Evolutionary conservation across 805 yeast species (phyloP).

Genomic region (Nematodospora valgi): DNA sequence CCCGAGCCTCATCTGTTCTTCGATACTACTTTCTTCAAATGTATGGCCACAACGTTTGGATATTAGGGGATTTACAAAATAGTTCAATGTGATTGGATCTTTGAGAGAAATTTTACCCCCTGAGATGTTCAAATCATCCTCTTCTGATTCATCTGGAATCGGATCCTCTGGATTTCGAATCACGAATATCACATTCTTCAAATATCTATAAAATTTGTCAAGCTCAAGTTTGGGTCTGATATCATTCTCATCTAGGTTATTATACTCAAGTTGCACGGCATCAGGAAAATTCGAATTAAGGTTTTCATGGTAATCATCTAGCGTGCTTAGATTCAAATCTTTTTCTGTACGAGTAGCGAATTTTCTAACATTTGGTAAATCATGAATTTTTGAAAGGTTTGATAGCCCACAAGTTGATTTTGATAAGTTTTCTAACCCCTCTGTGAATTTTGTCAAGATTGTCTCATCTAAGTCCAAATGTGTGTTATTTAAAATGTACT

Average conservation of each 20-base stretch:
- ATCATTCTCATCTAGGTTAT: slow-evolving; percentile 2
- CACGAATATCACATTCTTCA: slow-evolving; percentile 32
- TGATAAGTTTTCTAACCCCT: slow-evolving; percentile 14
- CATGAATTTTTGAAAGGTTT: slow-evolving; percentile 7
- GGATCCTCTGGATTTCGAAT: slow-evolving; percentile 60
- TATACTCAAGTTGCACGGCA: slow-evolving; percentile 10
- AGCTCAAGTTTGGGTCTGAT: not conserved
- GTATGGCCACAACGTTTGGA: slow-evolving; percentile 59
- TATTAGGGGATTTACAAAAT: slow-evolving; percentile 53
- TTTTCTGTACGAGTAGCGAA: slow-evolving; percentile 16
- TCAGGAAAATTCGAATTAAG: slow-evolving; percentile 16
- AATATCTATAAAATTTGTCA: slow-evolving; percentile 4
- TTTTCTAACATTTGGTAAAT: not conserved
- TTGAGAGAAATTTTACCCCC: slow-evolving; percentile 69
- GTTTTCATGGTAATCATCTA: slow-evolving; percentile 17
- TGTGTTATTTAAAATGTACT: slow-evolving; percentile 9
- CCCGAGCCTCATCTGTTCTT: slow-evolving; percentile 22
- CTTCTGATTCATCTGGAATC: slow-evolving; percentile 50
- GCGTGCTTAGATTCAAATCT: slow-evolving; percentile 17
- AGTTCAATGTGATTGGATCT: slow-evolving; percentile 62
- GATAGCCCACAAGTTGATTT: slow-evolving; percentile 11
- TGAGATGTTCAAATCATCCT: slow-evolving; percentile 60
- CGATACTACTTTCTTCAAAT: slow-evolving; percentile 50
- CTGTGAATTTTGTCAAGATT: slow-evolving; percentile 7
- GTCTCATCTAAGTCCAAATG: slow-evolving; percentile 9